These are phyloP conservation scores for Jaltomata sinuosa DNA, from an alignment of 257 asterid species.

Conservation along the genomic window DNA sequence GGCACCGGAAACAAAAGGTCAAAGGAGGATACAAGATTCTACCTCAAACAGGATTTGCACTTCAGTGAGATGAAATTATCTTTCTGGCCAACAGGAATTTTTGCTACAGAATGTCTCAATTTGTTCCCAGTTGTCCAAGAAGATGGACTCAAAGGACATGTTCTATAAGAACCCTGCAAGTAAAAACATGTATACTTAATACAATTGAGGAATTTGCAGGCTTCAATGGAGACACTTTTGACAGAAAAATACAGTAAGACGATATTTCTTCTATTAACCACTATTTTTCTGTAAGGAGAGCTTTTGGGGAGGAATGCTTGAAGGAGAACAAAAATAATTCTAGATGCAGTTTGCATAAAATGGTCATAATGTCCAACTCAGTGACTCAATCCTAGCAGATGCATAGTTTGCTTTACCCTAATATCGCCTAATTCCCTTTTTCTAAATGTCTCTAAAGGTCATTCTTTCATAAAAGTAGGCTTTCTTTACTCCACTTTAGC, in stretches of 20 bases:
- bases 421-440: neutral
- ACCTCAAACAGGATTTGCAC: conserved; percentile 21
- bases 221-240: neutral
- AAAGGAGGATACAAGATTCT: neutral
- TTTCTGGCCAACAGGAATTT: neutral
- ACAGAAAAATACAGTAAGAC: neutral
- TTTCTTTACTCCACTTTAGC: neutral
- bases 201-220: neutral
- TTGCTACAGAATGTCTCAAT: conserved; percentile 5
- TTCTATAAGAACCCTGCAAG: conserved; percentile 19
- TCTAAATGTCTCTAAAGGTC: neutral
- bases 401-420: neutral
- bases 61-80: conserved; percentile 9
- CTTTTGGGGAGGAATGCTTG: neutral
- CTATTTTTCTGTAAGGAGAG: neutral
- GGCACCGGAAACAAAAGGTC: neutral
- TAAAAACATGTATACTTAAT: neutral
- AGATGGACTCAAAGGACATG: conserved; percentile 5
- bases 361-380: neutral
- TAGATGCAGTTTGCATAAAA: neutral
- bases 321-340: neutral
- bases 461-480: neutral
- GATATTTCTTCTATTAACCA: neutral
- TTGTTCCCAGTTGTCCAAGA: conserved; percentile 11
- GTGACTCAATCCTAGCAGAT: neutral